phyloP scores from a whole-genome alignment of 1,284 basidiomycete genomes.

The Cutaneotrichosporon mucoides region DNA sequence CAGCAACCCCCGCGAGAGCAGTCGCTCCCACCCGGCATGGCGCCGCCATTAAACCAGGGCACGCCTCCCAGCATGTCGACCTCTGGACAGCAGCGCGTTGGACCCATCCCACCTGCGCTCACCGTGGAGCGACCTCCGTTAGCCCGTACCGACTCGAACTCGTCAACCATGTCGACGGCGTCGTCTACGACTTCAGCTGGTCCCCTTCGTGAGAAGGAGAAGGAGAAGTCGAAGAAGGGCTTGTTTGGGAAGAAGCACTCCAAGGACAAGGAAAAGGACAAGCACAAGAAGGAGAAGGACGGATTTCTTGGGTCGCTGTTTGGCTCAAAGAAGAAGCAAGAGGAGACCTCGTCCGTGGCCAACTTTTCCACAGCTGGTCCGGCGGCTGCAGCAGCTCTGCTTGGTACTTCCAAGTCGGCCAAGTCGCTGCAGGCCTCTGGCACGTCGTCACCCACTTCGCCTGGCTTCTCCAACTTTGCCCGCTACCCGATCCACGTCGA shows the following conservation, averaged over 20 bases:
- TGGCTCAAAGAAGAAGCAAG: conserved; percentile 69
- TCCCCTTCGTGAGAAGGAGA: conserved; percentile 47
- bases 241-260: conserved; percentile 61
- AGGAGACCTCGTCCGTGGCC: conserved; percentile 53
- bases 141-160: conserved; percentile 26
- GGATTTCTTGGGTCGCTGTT: conserved; percentile 87
- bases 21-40: conserved; percentile 35
- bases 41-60: conserved; percentile 25
- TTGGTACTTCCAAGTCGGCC: conserved; percentile 74
- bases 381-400: conserved; percentile 72
- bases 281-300: conserved; percentile 61
- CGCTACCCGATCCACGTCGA: conserved; percentile 98
- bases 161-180: conserved; percentile 11
- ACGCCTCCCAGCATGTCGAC: conserved; percentile 17
- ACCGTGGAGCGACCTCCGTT: conserved; percentile 30
- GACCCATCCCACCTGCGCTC: conserved; percentile 18
- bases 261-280: conserved; percentile 65
- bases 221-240: conserved; percentile 66
- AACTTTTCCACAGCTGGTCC: conserved; percentile 60
- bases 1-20: conserved; percentile 5
- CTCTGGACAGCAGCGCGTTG: conserved; percentile 13
- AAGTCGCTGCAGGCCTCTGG: conserved; percentile 52
- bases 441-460: conserved; percentile 54
- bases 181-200: conserved; percentile 26
- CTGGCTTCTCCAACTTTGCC: conserved; percentile 60